phyloP scores from a whole-genome alignment of 2,329 filamentous ascomycete species.

The Sporothrix phasma region DNA sequence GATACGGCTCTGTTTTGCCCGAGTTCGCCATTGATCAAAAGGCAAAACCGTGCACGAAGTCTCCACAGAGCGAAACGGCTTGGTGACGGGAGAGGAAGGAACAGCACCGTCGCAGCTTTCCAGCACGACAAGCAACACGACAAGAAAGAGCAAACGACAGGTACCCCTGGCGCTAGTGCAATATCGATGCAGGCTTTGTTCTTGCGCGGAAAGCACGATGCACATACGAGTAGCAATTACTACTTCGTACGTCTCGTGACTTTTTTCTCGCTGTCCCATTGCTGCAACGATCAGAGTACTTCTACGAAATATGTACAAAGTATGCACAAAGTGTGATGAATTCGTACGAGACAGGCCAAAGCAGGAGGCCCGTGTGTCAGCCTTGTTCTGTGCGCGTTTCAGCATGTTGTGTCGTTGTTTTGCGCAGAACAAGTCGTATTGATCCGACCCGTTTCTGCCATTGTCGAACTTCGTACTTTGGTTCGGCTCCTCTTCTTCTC shows the following conservation, averaged over 20 bases:
- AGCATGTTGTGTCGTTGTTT: background rate
- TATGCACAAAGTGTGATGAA: too few relatives aligned
- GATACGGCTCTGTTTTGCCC: background rate
- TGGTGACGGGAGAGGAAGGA: background rate
- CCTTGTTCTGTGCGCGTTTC: conserved; percentile 15
- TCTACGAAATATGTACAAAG: too few relatives aligned
- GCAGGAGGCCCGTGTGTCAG: conserved; percentile 10
- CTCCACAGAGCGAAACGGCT: background rate
- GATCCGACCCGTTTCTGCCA: background rate
- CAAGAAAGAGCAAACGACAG: background rate
- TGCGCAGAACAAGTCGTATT: background rate
- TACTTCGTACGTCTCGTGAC: background rate
- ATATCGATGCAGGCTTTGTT: background rate
- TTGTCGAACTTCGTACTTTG: background rate
- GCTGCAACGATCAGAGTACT: background rate
- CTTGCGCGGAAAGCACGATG: too few relatives aligned
- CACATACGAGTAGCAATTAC: too few relatives aligned
- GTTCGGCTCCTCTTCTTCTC: background rate
- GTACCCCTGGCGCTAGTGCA: background rate
- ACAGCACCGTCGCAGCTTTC: background rate
- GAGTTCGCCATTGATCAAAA: background rate
- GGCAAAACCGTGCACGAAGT: background rate
- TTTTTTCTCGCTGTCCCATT: background rate
- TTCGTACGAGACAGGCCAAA: too few relatives aligned
- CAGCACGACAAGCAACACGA: background rate